Evolutionary conservation across 352 stramenopile species (phyloP).

Genomic region (Discostella stelligera): DNA sequence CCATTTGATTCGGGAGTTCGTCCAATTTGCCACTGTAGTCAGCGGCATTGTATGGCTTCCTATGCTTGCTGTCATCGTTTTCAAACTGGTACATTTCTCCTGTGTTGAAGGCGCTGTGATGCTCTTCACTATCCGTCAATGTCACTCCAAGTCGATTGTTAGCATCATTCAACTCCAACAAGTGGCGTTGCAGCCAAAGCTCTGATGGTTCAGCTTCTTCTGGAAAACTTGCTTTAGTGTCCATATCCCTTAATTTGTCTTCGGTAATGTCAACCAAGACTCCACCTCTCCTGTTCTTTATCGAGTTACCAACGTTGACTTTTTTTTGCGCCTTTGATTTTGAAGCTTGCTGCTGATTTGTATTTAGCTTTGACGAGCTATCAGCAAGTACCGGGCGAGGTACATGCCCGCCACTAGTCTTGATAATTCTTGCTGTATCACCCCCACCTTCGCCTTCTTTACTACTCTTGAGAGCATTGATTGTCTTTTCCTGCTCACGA

Average conservation of each 20-base stretch:
- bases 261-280: neutral
- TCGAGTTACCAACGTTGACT: neutral
- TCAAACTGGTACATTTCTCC: neutral
- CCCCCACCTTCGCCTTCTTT: neutral
- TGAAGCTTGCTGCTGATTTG: neutral
- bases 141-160: conserved; percentile 24
- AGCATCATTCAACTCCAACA: conserved; percentile 26
- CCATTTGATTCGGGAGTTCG: neutral
- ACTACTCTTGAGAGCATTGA: conserved; percentile 20
- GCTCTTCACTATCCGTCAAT: conserved; percentile 2
- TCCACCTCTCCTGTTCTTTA: conserved; percentile 3
- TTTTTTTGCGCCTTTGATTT: conserved; percentile 18
- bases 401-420: neutral
- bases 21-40: conserved; percentile 25
- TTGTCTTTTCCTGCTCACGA: conserved; percentile 39
- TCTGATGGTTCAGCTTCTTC: conserved; percentile 24
- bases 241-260: neutral
- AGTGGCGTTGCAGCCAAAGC: conserved; percentile 25
- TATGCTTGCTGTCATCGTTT: conserved; percentile 1
- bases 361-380: conserved; percentile 37
- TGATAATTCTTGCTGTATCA: neutral
- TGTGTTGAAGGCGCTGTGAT: neutral
- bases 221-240: neutral
- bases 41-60: conserved; percentile 52
- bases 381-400: conserved; percentile 8